Conservation (phyloP, 768 basidiomycete genomes). For the Coprinopsis strossmayeri region DNA sequence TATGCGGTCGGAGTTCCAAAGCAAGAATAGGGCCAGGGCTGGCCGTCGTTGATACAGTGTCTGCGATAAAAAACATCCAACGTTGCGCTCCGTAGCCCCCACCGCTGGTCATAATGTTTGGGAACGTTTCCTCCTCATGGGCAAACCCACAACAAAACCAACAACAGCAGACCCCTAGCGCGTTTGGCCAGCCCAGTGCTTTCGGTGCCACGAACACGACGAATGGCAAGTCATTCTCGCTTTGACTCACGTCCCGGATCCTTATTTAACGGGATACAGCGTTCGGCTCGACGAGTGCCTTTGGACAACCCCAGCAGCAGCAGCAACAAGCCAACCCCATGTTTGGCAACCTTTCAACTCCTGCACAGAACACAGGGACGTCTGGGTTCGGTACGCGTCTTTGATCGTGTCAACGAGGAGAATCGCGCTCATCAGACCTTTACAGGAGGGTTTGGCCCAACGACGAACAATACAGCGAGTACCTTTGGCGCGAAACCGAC, state of each 20-base stretch:
- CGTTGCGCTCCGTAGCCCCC: slow-evolving; percentile 9
- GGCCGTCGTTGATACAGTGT: neutral
- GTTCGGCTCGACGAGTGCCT: slow-evolving; percentile 49
- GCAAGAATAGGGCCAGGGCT: slow-evolving; percentile 17
- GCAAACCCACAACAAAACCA: slow-evolving; percentile 59
- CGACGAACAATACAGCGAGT: slow-evolving; percentile 29
- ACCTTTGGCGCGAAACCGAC: slow-evolving; percentile 68
- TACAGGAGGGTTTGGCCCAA: slow-evolving; percentile 18
- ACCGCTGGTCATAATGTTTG: slow-evolving; percentile 50
- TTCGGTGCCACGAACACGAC: slow-evolving; percentile 46
- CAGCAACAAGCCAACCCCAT: slow-evolving; percentile 70
- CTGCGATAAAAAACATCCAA: neutral
- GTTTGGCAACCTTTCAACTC: slow-evolving; percentile 59
- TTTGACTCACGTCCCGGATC: slow-evolving; percentile 17
- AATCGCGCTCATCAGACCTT: slow-evolving; percentile 19
- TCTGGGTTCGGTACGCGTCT: slow-evolving; percentile 14
- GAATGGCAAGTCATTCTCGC: slow-evolving; percentile 30
- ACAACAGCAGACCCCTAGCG: slow-evolving; percentile 48
- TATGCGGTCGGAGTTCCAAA: slow-evolving; percentile 27
- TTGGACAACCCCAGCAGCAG: slow-evolving; percentile 55
- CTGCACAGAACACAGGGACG: slow-evolving; percentile 13
- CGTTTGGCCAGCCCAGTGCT: slow-evolving; percentile 65
- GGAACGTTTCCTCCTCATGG: slow-evolving; percentile 49
- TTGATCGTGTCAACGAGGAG: neutral
- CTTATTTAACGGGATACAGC: slow-evolving; percentile 28